Percentiles rank a stretch among this genome's conserved stretches.
Conservation (phyloP, 1,284 basidiomycete genomes). For the Tilletiopsis washingtonensis region DNA sequence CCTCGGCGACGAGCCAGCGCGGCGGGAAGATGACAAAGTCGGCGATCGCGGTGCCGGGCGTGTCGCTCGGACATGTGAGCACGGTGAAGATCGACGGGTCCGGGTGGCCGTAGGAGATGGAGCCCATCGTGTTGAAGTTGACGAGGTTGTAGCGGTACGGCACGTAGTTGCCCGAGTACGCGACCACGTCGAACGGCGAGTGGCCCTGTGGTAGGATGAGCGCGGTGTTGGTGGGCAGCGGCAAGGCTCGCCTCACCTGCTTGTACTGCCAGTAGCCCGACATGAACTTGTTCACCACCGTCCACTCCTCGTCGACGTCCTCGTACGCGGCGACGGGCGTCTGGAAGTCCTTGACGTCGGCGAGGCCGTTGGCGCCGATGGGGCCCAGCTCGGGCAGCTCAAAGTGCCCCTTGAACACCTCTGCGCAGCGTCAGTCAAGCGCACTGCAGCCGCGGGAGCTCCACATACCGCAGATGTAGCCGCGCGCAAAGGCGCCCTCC, state of each 20-base stretch:
- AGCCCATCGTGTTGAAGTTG: slow-evolving; percentile 62
- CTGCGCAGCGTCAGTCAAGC: too few species aligned
- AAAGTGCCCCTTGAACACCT: slow-evolving; percentile 57
- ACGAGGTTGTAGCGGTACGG: slow-evolving; percentile 64
- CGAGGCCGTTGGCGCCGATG: slow-evolving; percentile 53
- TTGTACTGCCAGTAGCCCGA: slow-evolving; percentile 57
- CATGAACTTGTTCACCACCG: slow-evolving; percentile 51
- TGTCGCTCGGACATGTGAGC: slow-evolving; percentile 47
- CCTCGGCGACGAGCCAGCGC: slow-evolving; percentile 17
- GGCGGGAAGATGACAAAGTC: slow-evolving; percentile 36
- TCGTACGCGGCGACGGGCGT: slow-evolving; percentile 59
- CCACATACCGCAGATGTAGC: slow-evolving; percentile 51
- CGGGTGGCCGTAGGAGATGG: slow-evolving; percentile 54
- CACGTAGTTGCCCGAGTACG: slow-evolving; percentile 59
- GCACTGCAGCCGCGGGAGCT: too few species aligned
- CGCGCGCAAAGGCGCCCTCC: slow-evolving; percentile 47
- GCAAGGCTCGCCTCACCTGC: too few species aligned
- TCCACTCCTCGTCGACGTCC: slow-evolving; percentile 55
- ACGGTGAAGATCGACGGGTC: slow-evolving; percentile 44
- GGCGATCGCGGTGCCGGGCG: slow-evolving; percentile 56
- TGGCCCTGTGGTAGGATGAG: slow-evolving; percentile 49
- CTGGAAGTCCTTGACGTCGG: slow-evolving; percentile 58
- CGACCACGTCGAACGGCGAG: slow-evolving; percentile 66
- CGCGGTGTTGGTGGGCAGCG: too few species aligned
- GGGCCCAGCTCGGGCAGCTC: slow-evolving; percentile 62